Base-by-base conservation (phyloP, 129 eudicot species). In the Centaurea solstitialis region DNA sequence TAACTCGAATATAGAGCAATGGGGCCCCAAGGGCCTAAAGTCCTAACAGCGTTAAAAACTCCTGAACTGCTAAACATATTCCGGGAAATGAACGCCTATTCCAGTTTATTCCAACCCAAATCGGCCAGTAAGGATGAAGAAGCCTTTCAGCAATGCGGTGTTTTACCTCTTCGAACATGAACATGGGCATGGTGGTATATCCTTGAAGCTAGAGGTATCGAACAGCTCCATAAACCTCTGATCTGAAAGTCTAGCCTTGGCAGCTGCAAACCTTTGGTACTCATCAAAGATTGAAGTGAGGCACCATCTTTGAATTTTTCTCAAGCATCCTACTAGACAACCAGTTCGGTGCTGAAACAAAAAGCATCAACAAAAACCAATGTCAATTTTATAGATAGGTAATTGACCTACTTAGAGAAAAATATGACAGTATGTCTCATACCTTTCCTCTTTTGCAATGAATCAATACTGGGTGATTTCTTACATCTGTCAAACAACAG, bases 371-470 rank as follows among this genome's bases (percentile, higher is more conserved):
- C 43, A 70, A 69, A 30, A 30, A 23, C 23, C 8, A 35, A 41
- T 53, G 70, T 76, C 59, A 88, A 5, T 41, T 38, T 53, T 37
- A 83, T 62, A 17, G 1, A 43, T 47, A 5, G 12, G 40, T 50
- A 45, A 33, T 22, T 10, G 40, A 15, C 24, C 38, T 4, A 67
- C 15, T 4, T 62, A 78, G 35, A 6, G 21, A 43, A 74, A 4
- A 12, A 50, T 41, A 76, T 82, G 21, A 22, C 24, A 74, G 12
- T 70, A 73, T 59, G 40, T 53, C 23, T 23, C 66, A 64, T 82
- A 94, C 98, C 97, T 94, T 94, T 78, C 98, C 97, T 83, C 98
- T 83, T 87, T 94, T 94, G 91, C 98, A 94, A 80, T 94, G 98
- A 68, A 94, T 90, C 78, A 94, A 81, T 59, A 92, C 41, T 2